A percentile compares a stretch with the other conserved stretches of the same genome.
Evolutionary conservation across 345 rosid genomes (phyloP).

Genomic region (Citrus reticulata): DNA sequence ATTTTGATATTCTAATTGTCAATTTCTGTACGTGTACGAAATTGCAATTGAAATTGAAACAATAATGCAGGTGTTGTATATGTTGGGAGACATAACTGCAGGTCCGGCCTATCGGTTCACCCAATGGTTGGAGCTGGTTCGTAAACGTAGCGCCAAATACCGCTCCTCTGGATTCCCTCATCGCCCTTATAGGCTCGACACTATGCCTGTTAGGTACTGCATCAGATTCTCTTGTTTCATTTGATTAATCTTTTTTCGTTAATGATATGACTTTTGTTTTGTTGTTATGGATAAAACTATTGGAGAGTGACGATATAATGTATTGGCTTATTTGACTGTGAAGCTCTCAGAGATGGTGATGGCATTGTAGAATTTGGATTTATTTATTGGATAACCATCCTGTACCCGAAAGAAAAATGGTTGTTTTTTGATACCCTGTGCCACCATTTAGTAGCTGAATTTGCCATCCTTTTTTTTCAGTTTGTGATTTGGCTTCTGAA

Average conservation of each 20-base stretch:
- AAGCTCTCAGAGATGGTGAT: neutral
- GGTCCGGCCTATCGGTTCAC: constrained; percentile 79
- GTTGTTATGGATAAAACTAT: neutral
- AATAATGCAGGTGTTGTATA: constrained; percentile 71
- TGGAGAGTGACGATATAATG: neutral
- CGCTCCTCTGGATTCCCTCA: constrained; percentile 88
- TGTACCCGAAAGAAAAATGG: too few relatives aligned
- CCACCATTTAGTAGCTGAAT: neutral
- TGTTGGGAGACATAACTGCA: constrained; percentile 95
- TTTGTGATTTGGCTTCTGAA: neutral
- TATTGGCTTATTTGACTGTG: neutral
- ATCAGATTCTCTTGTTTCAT: neutral
- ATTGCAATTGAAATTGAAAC: neutral
- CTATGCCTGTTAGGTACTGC: constrained; percentile 41
- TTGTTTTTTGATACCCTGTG: neutral
- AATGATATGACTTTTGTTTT: neutral
- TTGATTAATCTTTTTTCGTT: neutral
- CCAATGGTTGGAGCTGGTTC: constrained; percentile 98
- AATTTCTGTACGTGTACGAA: too few relatives aligned
- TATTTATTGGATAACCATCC: neutral
- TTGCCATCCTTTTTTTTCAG: neutral
- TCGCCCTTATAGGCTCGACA: constrained; percentile 46
- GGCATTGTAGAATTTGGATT: too few relatives aligned
- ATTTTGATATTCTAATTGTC: too few relatives aligned
- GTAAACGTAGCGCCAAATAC: constrained; percentile 76